Conservation (phyloP, 2,329 filamentous ascomycete species). For the Trichoderma atrobrunneum region DNA sequence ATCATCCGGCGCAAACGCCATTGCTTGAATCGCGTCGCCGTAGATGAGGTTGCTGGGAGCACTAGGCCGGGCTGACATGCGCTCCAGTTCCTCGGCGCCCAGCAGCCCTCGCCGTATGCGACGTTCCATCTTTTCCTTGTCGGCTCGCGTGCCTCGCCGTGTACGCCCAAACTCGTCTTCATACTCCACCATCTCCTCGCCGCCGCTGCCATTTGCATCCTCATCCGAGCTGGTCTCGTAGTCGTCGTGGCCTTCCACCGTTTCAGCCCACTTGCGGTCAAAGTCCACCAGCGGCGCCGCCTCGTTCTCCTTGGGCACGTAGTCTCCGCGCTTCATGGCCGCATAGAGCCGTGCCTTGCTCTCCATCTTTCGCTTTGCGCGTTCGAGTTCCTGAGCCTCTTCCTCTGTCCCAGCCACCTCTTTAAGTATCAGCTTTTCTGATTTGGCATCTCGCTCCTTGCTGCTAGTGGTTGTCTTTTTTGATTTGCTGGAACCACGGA, state of each 20-base stretch:
- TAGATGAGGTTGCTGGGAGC: conserved; percentile 73
- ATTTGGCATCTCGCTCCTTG: conserved; percentile 49
- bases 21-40: conserved; percentile 78
- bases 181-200: conserved; percentile 72
- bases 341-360: conserved; percentile 87
- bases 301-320: conserved; percentile 64
- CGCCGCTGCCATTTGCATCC: conserved; percentile 41
- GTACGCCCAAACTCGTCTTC: conserved; percentile 90
- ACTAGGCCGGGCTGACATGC: conserved; percentile 64
- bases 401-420: conserved; percentile 56
- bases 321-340: conserved; percentile 86
- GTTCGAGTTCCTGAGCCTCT: conserved; percentile 65
- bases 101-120: conserved; percentile 48
- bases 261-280: conserved; percentile 90
- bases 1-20: conserved; percentile 77
- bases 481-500: conserved; percentile 30
- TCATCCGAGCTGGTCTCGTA: conserved; percentile 49
- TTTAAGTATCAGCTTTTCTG: conserved; percentile 46
- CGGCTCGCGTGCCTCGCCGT: conserved; percentile 66
- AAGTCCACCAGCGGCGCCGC: conserved; percentile 80
- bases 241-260: conserved; percentile 55
- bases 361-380: conserved; percentile 78
- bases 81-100: conserved; percentile 60
- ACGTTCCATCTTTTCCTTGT: conserved; percentile 63
- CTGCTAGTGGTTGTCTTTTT: conserved; percentile 25